Base-by-base conservation (phyloP, 805 yeast species). In the Naumovozyma baii region DNA sequence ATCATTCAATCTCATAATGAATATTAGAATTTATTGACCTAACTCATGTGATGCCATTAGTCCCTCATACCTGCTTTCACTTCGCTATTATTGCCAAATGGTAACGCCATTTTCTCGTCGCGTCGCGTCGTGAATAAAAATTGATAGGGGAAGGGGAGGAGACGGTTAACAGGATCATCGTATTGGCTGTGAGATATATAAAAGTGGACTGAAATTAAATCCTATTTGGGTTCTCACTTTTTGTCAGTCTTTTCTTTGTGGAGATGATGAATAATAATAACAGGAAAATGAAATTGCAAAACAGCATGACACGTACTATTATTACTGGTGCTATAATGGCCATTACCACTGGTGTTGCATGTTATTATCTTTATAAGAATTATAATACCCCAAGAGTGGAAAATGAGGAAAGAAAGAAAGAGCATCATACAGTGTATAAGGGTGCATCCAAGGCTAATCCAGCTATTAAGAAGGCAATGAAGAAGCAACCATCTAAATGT, bases 401-500 rank as follows among this genome's bases (percentile, higher is more conserved):
- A 10, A 14, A 16, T 12, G 7, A 7, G 3, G 17, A 33, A 29
- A n/a, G 12, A 13, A 28, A 22, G 14, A 3, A 19, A n/a, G 13
- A 18, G 12, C 8, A 32, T 18, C 5, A 32, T 8, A 32, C 5
- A n/a, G 15, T n/a, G 34, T 8, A 9, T 9, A 29, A 29, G 14
- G 14, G 13, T 9, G 12, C 36, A 9, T 25, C n/a, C 7, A 29
- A 13, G 14, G 9, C 5, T 8, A 29, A 29, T 10, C 28, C 15
- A 9, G 22, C 22, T 18, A 31, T 31, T 4, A 29, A 29, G 5
- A 31, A 39, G 5, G 15, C 35, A 15, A 39, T 30, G n/a, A 33
- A 33, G 18, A 32, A 20, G 26, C 33, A 28, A 25, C 29, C 37
- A 4, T 46, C 55, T 12, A 45, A 34, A 34, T 45, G 55, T 19